Evolutionary conservation across 1,284 basidiomycete species (phyloP), one percentile per base, ranked within the genome.

Genomic region (Chalciporus sp.): DNA sequence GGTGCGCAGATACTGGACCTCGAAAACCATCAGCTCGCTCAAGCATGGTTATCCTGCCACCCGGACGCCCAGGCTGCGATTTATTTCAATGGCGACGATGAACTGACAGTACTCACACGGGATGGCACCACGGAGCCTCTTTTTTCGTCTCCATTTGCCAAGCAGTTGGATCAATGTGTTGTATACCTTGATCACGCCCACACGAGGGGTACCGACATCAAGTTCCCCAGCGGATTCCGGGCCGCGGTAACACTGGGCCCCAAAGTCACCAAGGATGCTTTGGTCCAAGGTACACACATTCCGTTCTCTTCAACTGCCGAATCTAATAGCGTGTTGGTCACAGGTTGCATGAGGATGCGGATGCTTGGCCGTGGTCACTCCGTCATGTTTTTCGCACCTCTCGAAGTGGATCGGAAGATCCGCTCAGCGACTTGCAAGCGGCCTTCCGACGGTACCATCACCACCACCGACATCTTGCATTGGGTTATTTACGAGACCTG

Each of bases 161-260:
- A 74, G 39, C 74, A 74, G 49, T 62, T 83, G 0, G 71, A 75
- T 16, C 67, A 72, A 56, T 81, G 79, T 31, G 56, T 82, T 6
- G 60, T 83, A 2, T 84, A 85, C 55, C 74, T 84, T 0, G 83
- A 84, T 42, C 82, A 85, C 58, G 78, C 77, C 1, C 82, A 84
- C 55, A 84, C 83, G 0, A 68, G 83, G 28, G 83, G 83, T 8
- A 83, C 81, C 0, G 82, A 84, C 59, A 65, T 83, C n/a, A 82
- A 76, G 42, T 65, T 84, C 33, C 82, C 82, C 0, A 45, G n/a
- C 2, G 55, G 70, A 20, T 72, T 69, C 45, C 72, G 77, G 5
- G 82, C 82, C 17, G 77, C 74, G 1, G 81, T 83, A 4, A 84
- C 81, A 0, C 61, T 84, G 2, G 83, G 82, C 0, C 77, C 76